These are phyloP conservation scores for carrot (Daucus carota) DNA, from an alignment of 129 eudicot species.

Conservation along the genomic window DH1_v3.0 NC_030381.2:39039001-39039500, in stretches of 20 bases:
- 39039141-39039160: background rate
- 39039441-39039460: background rate
- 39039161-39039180: background rate
- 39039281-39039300: background rate
- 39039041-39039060: background rate
- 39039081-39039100: too few relatives aligned
- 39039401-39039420: background rate
- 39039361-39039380: background rate
- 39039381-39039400: background rate
- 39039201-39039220: background rate
- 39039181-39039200: background rate
- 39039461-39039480: conserved; percentile 37
- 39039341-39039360: background rate
- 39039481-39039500: conserved; percentile 88
- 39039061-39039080: background rate
- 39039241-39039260: background rate
- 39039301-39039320: background rate
- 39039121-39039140: background rate
- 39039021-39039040: background rate
- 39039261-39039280: background rate
- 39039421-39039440: background rate
- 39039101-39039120: too few relatives aligned
- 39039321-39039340: background rate
- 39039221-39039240: too few relatives aligned
- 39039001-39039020: background rate